These are phyloP conservation scores for Tulasnella sp. DNA, from an alignment of 768 basidiomycete genomes.

Conservation along the genomic window DNA sequence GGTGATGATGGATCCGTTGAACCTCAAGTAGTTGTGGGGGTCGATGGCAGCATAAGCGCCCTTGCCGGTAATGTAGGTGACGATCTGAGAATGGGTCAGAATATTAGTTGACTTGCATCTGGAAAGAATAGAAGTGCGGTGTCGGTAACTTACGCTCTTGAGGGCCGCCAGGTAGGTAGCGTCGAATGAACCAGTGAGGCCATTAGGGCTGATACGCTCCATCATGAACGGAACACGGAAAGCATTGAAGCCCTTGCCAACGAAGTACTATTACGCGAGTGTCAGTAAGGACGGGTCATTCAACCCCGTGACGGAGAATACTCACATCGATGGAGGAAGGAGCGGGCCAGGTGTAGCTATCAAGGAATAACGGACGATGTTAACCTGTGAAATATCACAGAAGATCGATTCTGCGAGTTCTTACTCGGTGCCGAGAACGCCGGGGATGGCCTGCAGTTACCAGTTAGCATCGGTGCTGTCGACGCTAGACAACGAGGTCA, in stretches of 20 bases:
- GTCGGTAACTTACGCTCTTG: conserved; percentile 29
- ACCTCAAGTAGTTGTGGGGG: conserved; percentile 55
- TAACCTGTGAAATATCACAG: too few relatives aligned
- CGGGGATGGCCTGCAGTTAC: conserved; percentile 47
- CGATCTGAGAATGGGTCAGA: conserved; percentile 29
- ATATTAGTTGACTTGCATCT: too few relatives aligned
- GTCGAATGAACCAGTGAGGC: conserved; percentile 49
- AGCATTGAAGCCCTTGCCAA: conserved; percentile 47
- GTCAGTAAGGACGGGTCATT: not conserved
- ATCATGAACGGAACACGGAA: conserved; percentile 56
- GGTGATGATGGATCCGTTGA: conserved; percentile 46
- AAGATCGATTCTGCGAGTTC: not conserved
- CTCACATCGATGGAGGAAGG: conserved; percentile 36
- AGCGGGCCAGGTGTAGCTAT: conserved; percentile 43
- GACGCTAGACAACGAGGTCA: not conserved
- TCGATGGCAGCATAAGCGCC: conserved; percentile 51
- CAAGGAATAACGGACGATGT: not conserved
- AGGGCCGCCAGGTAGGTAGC: conserved; percentile 45
- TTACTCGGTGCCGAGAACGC: conserved; percentile 34
- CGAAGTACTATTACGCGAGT: conserved; percentile 37
- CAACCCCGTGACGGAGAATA: not conserved
- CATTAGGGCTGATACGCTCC: conserved; percentile 49
- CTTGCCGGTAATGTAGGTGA: conserved; percentile 54
- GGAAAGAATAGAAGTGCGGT: not conserved
- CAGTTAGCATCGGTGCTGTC: conserved; percentile 52